Base-by-base conservation (phyloP, 352 stramenopile genomes). In the Globisporangium middletonii region DNA sequence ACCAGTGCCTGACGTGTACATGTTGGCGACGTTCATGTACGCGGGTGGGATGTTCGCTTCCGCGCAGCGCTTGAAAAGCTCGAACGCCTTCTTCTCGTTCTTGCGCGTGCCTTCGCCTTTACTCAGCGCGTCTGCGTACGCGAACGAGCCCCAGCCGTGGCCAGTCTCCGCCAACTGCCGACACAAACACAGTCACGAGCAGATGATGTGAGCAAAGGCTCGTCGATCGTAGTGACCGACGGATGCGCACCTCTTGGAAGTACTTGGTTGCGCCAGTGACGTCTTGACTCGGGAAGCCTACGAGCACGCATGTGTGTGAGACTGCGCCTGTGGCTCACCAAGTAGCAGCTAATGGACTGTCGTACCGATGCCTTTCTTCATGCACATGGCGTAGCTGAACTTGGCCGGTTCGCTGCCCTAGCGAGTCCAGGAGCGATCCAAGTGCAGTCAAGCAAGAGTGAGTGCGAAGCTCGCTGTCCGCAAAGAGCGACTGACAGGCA, bases 11-110 rank as follows among this genome's bases (percentile, higher is more conserved):
- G 67, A 71, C 9, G 66, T 73, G 59, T 92, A 94, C 82, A 94
- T 91, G 59, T 88, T 92, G 60, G 81, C 75, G 41, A 94, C 77
- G 43, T 92, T 91, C 56, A 91, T 75, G 69, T 79, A 92, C 5
- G 85, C 81, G 4, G 83, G 82, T 5, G 81, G 81, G 33, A 94
- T 71, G 46, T 72, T 70, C 23, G 47, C 62, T 55, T 92, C 69
- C 37, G 85, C 85, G 18, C 77, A 90, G 41, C 65, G 72, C 28
- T 82, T 77, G 56, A 80, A 94, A 13, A 93, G 65, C 63, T 91
- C 73, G 51, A 94, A 94, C 16, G 83, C 83, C 62, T 90, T 88
- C 51, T 80, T 72, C 42, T 86, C 68, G 38, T 93, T 83, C 60
- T 86, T 81, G 23, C 77, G 75, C 16, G 71, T 88, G 18, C 85